phyloP scores from a whole-genome alignment of 768 basidiomycete species.

The Boletus rufocinnamomeus region DNA sequence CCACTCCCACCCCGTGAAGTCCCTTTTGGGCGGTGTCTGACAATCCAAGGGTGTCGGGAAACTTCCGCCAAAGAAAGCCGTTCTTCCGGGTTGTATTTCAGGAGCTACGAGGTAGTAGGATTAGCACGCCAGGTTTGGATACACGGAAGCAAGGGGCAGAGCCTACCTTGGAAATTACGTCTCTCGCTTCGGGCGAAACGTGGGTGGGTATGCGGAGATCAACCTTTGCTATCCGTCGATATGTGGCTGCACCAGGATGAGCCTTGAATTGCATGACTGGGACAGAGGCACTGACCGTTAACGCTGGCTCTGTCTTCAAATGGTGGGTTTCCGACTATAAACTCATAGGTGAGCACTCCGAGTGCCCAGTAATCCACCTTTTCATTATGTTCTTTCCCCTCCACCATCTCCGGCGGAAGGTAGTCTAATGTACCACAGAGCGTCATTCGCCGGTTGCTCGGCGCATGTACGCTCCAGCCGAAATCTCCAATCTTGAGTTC shows the following conservation, averaged over 20 bases:
- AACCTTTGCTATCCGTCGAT: conserved; percentile 85
- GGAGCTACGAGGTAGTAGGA: conserved; percentile 52
- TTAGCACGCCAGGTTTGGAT: conserved; percentile 16
- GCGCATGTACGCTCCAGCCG: conserved; percentile 98
- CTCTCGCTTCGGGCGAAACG: conserved; percentile 45
- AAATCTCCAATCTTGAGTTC: conserved; percentile 99
- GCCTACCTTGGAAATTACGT: conserved; percentile 46
- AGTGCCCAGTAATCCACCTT: conserved; percentile 96
- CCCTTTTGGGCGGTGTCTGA: conserved; percentile 61
- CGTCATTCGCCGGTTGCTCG: conserved; percentile 84
- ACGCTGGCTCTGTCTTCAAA: conserved; percentile 86
- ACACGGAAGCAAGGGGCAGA: not conserved
- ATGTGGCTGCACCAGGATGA: conserved; percentile 62
- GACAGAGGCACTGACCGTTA: conserved; percentile 53
- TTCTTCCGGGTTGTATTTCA: conserved; percentile 78
- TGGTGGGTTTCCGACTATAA: conserved; percentile 78
- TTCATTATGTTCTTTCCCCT: conserved; percentile 84
- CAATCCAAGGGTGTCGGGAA: conserved; percentile 84
- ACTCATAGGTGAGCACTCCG: conserved; percentile 96
- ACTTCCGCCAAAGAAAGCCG: conserved; percentile 77
- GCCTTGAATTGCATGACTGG: conserved; percentile 4
- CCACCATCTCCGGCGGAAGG: conserved; percentile 98
- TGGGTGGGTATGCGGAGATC: conserved; percentile 58
- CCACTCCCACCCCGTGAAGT: conserved; percentile 32
- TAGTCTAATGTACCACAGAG: conserved; percentile 97